A percentile compares a stretch with the other conserved stretches of the same genome.
phyloP scores from a whole-genome alignment of 352 stramenopile genomes.

The Phytophthora podocarpi region DNA sequence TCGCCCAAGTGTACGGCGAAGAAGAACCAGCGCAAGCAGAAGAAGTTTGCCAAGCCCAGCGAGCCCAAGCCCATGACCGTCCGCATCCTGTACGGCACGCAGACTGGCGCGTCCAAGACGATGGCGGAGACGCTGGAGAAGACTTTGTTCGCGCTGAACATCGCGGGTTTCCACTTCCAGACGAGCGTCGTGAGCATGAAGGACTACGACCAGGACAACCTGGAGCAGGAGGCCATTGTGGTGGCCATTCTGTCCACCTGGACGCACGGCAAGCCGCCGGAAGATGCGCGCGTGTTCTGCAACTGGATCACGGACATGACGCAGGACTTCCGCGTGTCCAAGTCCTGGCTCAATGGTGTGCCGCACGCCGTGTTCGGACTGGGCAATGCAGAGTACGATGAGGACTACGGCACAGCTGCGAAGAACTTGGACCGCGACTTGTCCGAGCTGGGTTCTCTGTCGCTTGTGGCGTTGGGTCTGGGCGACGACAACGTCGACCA shows the following conservation, averaged over 20 bases:
- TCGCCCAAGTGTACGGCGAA: constrained; percentile 28
- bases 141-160: constrained; percentile 80
- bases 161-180: constrained; percentile 83
- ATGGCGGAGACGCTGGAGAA: constrained; percentile 81
- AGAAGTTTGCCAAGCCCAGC: constrained; percentile 6
- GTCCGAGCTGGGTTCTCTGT: constrained; percentile 60
- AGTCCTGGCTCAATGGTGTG: constrained; percentile 73
- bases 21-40: constrained; percentile 17
- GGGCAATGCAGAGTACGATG: constrained; percentile 89
- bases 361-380: constrained; percentile 86
- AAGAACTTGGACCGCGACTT: constrained; percentile 76
- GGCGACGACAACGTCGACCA: constrained; percentile 89
- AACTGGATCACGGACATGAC: constrained; percentile 90
- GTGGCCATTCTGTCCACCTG: constrained; percentile 88
- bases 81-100: constrained; percentile 87
- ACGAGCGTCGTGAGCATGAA: constrained; percentile 88
- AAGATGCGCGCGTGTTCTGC: constrained; percentile 82
- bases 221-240: constrained; percentile 87
- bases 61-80: constrained; percentile 53
- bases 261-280: constrained; percentile 75
- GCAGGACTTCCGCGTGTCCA: constrained; percentile 89
- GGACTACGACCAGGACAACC: constrained; percentile 90
- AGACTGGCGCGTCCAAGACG: constrained; percentile 81
- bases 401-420: constrained; percentile 83
- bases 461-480: constrained; percentile 64